Base-by-base conservation (phyloP, 139 green algal genomes). In the Desmodesmus armatus region DNA sequence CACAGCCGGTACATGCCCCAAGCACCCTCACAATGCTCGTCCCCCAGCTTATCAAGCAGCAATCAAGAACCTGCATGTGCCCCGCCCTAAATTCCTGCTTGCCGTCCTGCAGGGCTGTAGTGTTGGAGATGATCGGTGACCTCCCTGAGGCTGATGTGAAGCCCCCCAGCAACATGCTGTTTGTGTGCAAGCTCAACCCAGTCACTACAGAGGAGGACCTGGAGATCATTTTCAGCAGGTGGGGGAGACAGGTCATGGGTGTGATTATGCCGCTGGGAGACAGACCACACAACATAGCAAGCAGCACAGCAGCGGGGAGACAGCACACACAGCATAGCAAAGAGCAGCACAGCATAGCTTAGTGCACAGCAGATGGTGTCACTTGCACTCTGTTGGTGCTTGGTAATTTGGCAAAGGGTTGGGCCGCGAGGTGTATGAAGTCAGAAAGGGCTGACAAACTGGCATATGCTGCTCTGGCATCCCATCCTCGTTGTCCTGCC, bases 101-200 rank as follows among this genome's bases (percentile, higher is more conserved):
- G n/a, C n/a, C n/a, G n/a, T n/a, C n/a, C 23, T 80, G 0, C 72
- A 65, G 80, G 6, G 97, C 97, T 5, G 96, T 99, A 27, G 95
- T 99, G 51, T 90, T 99, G 69, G 98, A 99, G 90, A 99, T 99
- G 98, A 96, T 99, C 84, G 97, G 96, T 0, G 94, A 98, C 83
- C 75, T 98, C 72, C 96, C 96, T 0, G 93, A 98, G 51, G 96
- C 95, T 15, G 97, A 99, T 37, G 96, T 93, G 37, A 96, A 95
- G 87, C 97, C 98, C 15, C 97, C 97, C 1, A 88, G 93, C 78
- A 97, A 98, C 89, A 94, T 98, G 91, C 89, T 99, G 3, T 99
- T 99, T 87, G 88, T 99, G n/a, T 99, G 97, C 94, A 98, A 99
- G 90, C 92, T 99, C 33, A 99, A 99, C 87, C 95, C 95, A 5